Conservation (phyloP, 2,329 filamentous ascomycete genomes). For the Phyllosticta capitalensis region DNA sequence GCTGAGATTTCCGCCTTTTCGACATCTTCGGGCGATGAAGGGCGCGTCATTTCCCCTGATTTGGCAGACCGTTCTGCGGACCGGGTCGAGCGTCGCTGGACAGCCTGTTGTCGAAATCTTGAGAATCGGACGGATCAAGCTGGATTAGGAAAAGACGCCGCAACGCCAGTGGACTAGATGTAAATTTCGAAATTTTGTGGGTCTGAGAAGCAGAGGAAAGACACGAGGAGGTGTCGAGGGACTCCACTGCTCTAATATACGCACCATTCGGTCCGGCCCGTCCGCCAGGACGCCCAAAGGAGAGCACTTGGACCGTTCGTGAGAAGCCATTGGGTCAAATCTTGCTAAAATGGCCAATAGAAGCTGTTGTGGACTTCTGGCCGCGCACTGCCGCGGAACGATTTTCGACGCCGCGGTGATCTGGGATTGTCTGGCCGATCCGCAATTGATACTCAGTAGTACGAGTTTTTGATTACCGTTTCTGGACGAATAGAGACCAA, state of each 20-base stretch:
- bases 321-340: neutral
- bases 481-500: too few species aligned
- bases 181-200: too few species aligned
- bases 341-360: neutral
- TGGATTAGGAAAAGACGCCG: too few species aligned
- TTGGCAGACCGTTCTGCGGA: neutral
- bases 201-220: neutral
- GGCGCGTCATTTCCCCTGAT: neutral
- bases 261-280: neutral
- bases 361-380: neutral
- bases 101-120: too few species aligned
- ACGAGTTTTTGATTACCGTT: too few species aligned
- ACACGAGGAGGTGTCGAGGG: neutral
- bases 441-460: too few species aligned
- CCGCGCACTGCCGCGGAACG: neutral
- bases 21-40: neutral
- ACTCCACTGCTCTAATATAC: neutral
- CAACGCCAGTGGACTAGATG: too few species aligned
- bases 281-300: neutral
- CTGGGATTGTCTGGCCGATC: too few species aligned
- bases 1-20: neutral
- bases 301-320: neutral
- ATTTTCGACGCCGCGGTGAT: neutral
- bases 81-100: too few species aligned
- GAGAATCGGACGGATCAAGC: too few species aligned